Conservation (phyloP, 495 filamentous ascomycete genomes). For the Podospora bellae-mahoneyi region DNA sequence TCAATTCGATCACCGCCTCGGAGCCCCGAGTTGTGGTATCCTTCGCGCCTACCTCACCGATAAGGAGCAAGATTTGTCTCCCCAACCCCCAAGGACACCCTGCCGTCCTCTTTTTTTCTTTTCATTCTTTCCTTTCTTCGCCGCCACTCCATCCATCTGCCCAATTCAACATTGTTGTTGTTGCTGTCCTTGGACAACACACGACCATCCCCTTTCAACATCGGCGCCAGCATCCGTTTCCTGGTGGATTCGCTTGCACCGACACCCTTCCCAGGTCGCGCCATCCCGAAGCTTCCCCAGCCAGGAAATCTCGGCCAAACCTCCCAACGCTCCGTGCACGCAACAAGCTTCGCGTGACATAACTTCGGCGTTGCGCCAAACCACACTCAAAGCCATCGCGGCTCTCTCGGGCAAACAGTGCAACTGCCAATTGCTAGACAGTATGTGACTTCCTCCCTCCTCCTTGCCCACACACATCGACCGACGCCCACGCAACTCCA, state of each 20-base stretch:
- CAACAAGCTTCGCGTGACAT: slow-evolving; percentile 10
- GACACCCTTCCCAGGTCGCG: background rate
- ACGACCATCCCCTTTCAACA: background rate
- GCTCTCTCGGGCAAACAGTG: background rate
- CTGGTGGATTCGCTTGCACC: slow-evolving; percentile 2
- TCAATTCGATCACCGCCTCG: slow-evolving; percentile 23
- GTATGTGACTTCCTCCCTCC: slow-evolving; percentile 8
- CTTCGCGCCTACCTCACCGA: background rate
- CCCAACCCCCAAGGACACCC: background rate
- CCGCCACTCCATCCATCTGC: background rate
- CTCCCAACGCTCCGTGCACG: slow-evolving; percentile 6
- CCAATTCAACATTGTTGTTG: slow-evolving; percentile 24
- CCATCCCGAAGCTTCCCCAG: slow-evolving; percentile 6
- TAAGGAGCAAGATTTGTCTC: background rate
- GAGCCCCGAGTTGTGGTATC: background rate
- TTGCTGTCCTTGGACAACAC: background rate
- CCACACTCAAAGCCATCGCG: background rate
- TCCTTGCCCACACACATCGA: background rate
- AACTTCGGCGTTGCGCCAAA: slow-evolving; percentile 3
- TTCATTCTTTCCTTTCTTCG: slow-evolving; percentile 1
- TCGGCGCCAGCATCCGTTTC: background rate
- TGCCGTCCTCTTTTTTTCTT: background rate
- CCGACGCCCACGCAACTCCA: background rate
- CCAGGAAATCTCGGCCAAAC: slow-evolving; percentile 14
- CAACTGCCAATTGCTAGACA: background rate